These are phyloP conservation scores for Colletotrichum liaoningense DNA, from an alignment of 2,329 filamentous ascomycete species.

Conservation along the genomic window DNA sequence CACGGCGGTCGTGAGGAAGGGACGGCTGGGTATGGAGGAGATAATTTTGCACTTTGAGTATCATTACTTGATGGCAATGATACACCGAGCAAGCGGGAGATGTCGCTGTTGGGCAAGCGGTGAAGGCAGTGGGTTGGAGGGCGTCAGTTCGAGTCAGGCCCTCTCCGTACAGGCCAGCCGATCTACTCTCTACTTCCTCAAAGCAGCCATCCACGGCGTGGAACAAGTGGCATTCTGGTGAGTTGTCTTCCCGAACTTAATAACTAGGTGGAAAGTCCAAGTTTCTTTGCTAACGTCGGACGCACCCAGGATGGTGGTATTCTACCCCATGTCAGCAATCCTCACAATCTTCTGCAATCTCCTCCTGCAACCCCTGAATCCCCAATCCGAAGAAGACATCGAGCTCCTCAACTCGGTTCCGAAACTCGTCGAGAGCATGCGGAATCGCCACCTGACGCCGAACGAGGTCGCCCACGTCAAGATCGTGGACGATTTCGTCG, in stretches of 20 bases:
- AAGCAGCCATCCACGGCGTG: slow-evolving; percentile 53
- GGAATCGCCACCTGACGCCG: slow-evolving; percentile 40
- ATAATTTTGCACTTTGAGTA: slow-evolving; percentile 66
- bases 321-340: slow-evolving; percentile 67
- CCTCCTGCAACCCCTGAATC: slow-evolving; percentile 57
- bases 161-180: slow-evolving; percentile 67
- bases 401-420: slow-evolving; percentile 56
- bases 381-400: slow-evolving; percentile 56
- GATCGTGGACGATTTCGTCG: slow-evolving; percentile 55
- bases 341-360: slow-evolving; percentile 67
- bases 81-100: slow-evolving; percentile 65
- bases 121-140: slow-evolving; percentile 40
- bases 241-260: slow-evolving; percentile 27
- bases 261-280: too few species aligned
- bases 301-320: slow-evolving; percentile 60
- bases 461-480: slow-evolving; percentile 53
- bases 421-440: slow-evolving; percentile 55
- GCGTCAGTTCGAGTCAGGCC: slow-evolving; percentile 63
- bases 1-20: slow-evolving; percentile 36
- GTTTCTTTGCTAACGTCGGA: neutral
- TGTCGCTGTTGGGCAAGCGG: slow-evolving; percentile 55
- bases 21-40: slow-evolving; percentile 56
- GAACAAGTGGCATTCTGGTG: slow-evolving; percentile 63
- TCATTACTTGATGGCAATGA: slow-evolving; percentile 64
- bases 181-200: slow-evolving; percentile 62